Percentiles rank a stretch among this genome's conserved stretches.
These are phyloP conservation scores for Pseudogymnoascus sp. DNA, from an alignment of 2,329 filamentous ascomycete genomes.

Conservation along the genomic window DNA sequence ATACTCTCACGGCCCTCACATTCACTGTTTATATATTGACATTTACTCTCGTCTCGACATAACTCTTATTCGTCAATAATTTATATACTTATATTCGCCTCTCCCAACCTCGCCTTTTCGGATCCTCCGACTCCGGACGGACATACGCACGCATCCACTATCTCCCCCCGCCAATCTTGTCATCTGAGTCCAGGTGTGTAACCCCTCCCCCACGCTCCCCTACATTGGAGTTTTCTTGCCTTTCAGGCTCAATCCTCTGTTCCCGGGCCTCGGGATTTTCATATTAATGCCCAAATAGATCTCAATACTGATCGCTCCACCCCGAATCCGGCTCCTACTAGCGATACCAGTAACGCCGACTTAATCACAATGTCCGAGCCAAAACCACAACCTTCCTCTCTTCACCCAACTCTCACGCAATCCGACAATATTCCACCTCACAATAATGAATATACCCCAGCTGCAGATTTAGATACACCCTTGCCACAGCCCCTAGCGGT, in stretches of 20 bases:
- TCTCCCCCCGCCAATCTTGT: conserved; percentile 2
- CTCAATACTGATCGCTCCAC: not conserved
- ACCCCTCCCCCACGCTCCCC: not conserved
- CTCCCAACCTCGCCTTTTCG: not conserved
- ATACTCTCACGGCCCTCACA: not conserved
- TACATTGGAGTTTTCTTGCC: not conserved
- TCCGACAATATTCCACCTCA: not conserved
- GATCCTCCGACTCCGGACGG: conserved; percentile 3
- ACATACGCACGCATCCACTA: not conserved
- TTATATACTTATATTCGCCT: not conserved
- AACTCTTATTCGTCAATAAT: conserved; percentile 3
- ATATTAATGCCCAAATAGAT: not conserved
- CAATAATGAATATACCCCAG: conserved; percentile 3
- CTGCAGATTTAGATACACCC: conserved; percentile 15
- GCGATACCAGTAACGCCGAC: not conserved
- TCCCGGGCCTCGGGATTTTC: not conserved
- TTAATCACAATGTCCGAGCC: not conserved
- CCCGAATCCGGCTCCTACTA: not conserved
- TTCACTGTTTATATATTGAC: not conserved
- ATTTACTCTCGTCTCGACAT: not conserved
- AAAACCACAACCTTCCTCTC: not conserved
- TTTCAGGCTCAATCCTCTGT: not conserved
- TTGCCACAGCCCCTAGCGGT: not conserved
- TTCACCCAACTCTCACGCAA: not conserved
- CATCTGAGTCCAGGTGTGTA: not conserved